Evolutionary conservation across 768 basidiomycete genomes (phyloP), one percentile per base, ranked within the genome.

Genomic region (Suillus occidentalis): DNA sequence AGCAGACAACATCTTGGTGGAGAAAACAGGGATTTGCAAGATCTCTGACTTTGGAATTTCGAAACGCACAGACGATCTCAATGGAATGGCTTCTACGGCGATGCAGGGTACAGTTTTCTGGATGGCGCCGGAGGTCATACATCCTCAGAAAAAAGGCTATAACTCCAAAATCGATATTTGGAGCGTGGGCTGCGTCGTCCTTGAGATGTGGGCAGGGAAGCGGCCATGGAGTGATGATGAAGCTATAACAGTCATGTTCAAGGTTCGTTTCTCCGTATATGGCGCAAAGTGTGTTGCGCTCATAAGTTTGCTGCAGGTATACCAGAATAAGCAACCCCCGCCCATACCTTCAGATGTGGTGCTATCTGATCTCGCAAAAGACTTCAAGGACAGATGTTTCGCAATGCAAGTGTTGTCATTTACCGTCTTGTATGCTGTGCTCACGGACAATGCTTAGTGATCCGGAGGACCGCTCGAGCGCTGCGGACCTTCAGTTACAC

Each of bases 91-190:
- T 59, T 89, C 87, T 67, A 97, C 95, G 2, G 92, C 93, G 25
- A 95, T 99, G 94, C 92, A 95, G 75, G 97, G 97, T 31, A 96
- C 96, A 22, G 92, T 99, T 42, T 99, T 97, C 76, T 99, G 97
- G 97, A 98, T 99, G 97, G 96, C 96, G 12, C 96, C 96, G 0
- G 96, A 95, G 79, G 94, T 97, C 62, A 86, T 95, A 65, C 89
- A 94, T 67, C 89, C 91, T 42, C 87, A 91, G 75, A 89, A 89
- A 76, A 90, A 91, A 70, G 95, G 95, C 0, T 99, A 99, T 76
- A 96, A 94, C 70, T 94, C 91, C 72, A 99, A 99, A 79, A 89
- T 97, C 59, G 97, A 99, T 73, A 97, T 99, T 68, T 99, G 97
- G 97, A 95, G 94, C 76, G 86, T 99, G 6, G 97, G 97, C 2